Evolutionary conservation across 257 asterid genomes (phyloP), one percentile per base, ranked within the genome.

Genomic region (Linaria vulgaris): DNA sequence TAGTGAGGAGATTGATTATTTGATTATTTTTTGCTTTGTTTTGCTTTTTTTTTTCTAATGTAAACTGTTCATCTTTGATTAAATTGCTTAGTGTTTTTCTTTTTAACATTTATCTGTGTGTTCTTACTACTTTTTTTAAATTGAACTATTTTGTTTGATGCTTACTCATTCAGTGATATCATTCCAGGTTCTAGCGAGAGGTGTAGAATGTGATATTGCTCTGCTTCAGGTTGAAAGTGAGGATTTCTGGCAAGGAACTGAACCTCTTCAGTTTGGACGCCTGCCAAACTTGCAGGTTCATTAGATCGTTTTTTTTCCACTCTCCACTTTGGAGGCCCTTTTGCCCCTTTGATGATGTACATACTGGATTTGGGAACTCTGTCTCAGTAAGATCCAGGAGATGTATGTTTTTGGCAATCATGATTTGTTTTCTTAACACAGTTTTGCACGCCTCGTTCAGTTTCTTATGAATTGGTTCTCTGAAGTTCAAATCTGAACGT

Each of bases 171-270:
- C 34, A 27, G 34, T 27, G 34, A 3, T 27, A 27, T 27, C 6
- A 27, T 71, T 68, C 25, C 77, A 90, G 97, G 95, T 90, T 61
- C 80, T 90, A 57, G 95, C 97, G n/a, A 80, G 87, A 79, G 97
- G 94, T 38, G 75, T 90, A 67, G 97, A 83, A 69, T 90, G 97
- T 69, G 97, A 90, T 74, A 80, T 87, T 81, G 97, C 97, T 73
- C 81, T 90, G 68, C 91, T 90, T 63, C 83, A 86, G 4, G 94
- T 90, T 62, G 97, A 90, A 73, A 83, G 82, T 72, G 66, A 80
- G 71, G 90, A 85, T 52, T 90, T 90, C 57, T 90, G 97, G 97
- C 71, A 87, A 73, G 95, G 90, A 80, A 79, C 81, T 34, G 90
- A 90, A 60, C 90, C 97, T 48, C 94, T 90, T 61, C 76, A 59